Percentiles rank a stretch among this genome's conserved stretches.
These are phyloP conservation scores for Globisporangium camurandrum DNA, from an alignment of 352 stramenopile genomes.

Conservation along the genomic window DNA sequence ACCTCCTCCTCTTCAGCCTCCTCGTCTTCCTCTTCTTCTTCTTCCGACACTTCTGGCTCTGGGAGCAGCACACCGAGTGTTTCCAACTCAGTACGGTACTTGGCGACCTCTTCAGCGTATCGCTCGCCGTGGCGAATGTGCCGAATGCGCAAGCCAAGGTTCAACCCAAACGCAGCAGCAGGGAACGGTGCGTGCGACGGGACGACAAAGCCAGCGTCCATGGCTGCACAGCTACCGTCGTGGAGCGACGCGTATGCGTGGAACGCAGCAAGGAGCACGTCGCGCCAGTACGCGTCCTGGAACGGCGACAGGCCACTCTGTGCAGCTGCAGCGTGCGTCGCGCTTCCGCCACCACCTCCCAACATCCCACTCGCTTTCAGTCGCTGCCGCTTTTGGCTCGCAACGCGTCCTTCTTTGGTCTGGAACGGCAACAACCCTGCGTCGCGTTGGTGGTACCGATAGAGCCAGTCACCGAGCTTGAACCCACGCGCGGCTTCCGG, in stretches of 20 bases:
- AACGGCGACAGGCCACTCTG: constrained; percentile 37
- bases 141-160: constrained; percentile 57
- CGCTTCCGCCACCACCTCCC: too few relatives aligned
- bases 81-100: constrained; percentile 41
- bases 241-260: constrained; percentile 38
- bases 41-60: background rate
- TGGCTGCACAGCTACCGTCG: constrained; percentile 41
- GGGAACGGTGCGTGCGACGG: constrained; percentile 48
- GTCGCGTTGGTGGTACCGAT: constrained; percentile 44
- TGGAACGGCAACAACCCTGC: constrained; percentile 33
- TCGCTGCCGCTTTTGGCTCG: constrained; percentile 14
- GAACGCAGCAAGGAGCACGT: constrained; percentile 62
- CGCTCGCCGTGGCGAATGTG: constrained; percentile 61
- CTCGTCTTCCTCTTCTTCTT: background rate
- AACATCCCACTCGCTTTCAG: background rate
- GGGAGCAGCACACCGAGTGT: constrained; percentile 7
- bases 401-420: constrained; percentile 18
- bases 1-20: background rate
- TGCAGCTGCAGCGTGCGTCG: too few relatives aligned
- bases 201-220: constrained; percentile 54
- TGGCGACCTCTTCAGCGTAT: constrained; percentile 50
- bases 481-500: constrained; percentile 81
- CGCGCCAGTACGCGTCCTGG: constrained; percentile 64
- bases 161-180: constrained; percentile 52
- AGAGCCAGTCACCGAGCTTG: constrained; percentile 80